Evolutionary conservation across 1,139 yeast genomes (phyloP).

Genomic region (Pichia sp.): DNA sequence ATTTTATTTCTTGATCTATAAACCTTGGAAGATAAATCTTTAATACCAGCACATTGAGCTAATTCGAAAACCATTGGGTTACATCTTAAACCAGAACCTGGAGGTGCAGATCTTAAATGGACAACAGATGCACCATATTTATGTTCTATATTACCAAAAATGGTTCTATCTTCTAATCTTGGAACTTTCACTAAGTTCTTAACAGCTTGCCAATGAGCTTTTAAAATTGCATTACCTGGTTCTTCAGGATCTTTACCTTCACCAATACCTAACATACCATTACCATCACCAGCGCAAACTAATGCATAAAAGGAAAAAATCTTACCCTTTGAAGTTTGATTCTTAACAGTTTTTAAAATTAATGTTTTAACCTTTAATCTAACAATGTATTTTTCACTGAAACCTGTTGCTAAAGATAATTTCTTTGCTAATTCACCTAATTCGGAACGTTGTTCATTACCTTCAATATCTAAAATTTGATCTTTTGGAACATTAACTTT

Average conservation of each 20-base stretch:
- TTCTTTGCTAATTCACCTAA: slow-evolving; percentile 44
- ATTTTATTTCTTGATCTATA: slow-evolving; percentile 89
- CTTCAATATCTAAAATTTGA: slow-evolving; percentile 19
- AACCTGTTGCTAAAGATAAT: slow-evolving; percentile 67
- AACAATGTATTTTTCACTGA: slow-evolving; percentile 58
- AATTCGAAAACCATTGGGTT: slow-evolving; percentile 88
- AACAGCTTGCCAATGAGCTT: slow-evolving; percentile 93
- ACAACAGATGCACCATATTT: slow-evolving; percentile 85
- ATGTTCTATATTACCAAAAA: slow-evolving; percentile 75
- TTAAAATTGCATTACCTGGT: slow-evolving; percentile 67
- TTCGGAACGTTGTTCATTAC: slow-evolving; percentile 22
- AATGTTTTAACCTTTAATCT: slow-evolving; percentile 62
- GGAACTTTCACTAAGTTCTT: slow-evolving; percentile 79
- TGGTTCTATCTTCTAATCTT: slow-evolving; percentile 85
- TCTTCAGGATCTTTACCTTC: slow-evolving; percentile 88
- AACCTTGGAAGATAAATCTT: slow-evolving; percentile 86
- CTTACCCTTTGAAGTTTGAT: slow-evolving; percentile 93
- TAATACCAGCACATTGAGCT: slow-evolving; percentile 92
- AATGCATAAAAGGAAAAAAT: slow-evolving; percentile 78
- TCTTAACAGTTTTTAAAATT: slow-evolving; percentile 75
- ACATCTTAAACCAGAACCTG: slow-evolving; percentile 92
- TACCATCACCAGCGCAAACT: slow-evolving; percentile 87
- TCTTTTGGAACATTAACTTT: slow-evolving; percentile 22
- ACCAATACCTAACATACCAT: slow-evolving; percentile 93
- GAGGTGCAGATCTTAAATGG: slow-evolving; percentile 79